Evolutionary conservation across 495 filamentous ascomycete genomes (phyloP).

Genomic region (Penicillium flavigenum): DNA sequence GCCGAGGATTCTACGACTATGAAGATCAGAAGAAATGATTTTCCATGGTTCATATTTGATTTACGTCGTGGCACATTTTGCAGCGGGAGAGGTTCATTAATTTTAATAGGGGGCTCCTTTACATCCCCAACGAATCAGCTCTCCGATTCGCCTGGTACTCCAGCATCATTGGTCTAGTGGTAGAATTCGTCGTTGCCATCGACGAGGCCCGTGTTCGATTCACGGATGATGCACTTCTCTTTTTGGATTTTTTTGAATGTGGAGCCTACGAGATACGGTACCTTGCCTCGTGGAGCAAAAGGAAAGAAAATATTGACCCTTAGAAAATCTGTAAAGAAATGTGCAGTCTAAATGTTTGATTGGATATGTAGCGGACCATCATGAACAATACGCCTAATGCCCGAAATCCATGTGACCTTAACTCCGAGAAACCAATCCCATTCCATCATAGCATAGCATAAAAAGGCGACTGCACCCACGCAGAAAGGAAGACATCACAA

Average conservation of each 20-base stretch:
- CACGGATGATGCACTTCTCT: slow-evolving; percentile 51
- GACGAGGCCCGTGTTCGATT: slow-evolving; percentile 60
- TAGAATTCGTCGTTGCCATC: slow-evolving; percentile 62
- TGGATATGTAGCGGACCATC: background rate
- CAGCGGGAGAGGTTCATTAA: too few species aligned
- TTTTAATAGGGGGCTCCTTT: rapidly evolving
- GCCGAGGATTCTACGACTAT: slow-evolving; percentile 36
- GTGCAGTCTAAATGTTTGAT: background rate
- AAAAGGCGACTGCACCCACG: background rate
- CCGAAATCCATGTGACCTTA: background rate
- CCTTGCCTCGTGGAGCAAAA: too few species aligned
- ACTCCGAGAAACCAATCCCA: slow-evolving; percentile 1
- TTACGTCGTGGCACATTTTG: too few species aligned
- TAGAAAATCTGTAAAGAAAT: too few species aligned
- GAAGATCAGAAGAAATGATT: background rate
- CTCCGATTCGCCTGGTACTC: background rate
- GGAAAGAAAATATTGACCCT: too few species aligned
- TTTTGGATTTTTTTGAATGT: background rate
- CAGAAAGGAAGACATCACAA: slow-evolving; percentile 2
- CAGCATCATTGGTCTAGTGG: slow-evolving; percentile 59
- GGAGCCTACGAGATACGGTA: too few species aligned
- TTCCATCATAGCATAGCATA: background rate
- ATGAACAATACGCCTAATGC: slow-evolving; percentile 1
- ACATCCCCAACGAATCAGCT: slow-evolving; percentile 5
- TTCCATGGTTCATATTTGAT: background rate